Evolutionary conservation across 108 stramenopile genomes (phyloP), one percentile per base, ranked within the genome.

Genomic region (Asterionellopsis glacialis): DNA sequence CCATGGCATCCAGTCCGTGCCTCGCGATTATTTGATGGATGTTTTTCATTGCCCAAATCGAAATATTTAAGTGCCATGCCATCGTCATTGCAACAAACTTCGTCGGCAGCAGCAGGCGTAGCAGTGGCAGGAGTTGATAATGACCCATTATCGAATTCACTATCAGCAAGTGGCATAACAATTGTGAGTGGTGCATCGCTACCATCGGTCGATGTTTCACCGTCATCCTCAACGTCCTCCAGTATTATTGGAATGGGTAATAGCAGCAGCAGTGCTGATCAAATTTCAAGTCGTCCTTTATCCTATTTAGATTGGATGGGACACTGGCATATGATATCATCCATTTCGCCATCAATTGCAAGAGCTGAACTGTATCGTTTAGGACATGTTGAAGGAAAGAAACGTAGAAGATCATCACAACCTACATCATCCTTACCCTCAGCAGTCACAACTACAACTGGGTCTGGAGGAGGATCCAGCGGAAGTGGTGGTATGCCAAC

Each of bases 281-380:
- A 18, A 49, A 47, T 41, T 28, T 23, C 72, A 26, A 62, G 57
- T 11, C 75, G 61, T 28, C 86, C 79, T 21, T 55, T 87, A 10
- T 77, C 86, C 5, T 84, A 65, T 65, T 73, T 84, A 57, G 70
- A 80, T 33, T 91, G 90, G 90, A 86, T 91, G 83, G 85, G 83
- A 41, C 59, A 77, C 50, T 91, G 90, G 90, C 86, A 88, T 59
- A 74, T 73, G 57, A 50, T 82, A 39, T 66, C 74, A n/a, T 70
- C 72, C 12, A 72, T 88, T 49, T 84, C 82, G 18, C 87, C 90
- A n/a, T 56, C 75, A 7, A 45, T 57, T 0, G 70, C 79, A 1
- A 59, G 84, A 55, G 70, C 78, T 6, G 90, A 91, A 61, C 63
- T 91, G 51, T 91, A 73, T 55, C 73, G 81, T 33, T 63, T 91